phyloP scores from a whole-genome alignment of 768 basidiomycete species.

The Kondoa malvinella region DNA sequence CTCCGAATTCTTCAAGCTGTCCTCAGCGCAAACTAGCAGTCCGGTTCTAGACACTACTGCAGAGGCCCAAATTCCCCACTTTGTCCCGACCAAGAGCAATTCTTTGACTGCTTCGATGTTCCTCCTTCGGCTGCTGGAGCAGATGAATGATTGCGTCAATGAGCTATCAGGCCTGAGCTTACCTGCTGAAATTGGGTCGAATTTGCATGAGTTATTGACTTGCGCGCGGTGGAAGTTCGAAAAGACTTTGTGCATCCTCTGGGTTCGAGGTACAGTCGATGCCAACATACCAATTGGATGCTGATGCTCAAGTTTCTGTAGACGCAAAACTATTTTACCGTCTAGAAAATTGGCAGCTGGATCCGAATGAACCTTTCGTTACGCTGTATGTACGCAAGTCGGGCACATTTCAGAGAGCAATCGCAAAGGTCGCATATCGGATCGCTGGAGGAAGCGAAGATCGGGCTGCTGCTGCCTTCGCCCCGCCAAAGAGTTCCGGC shows the following conservation, averaged over 20 bases:
- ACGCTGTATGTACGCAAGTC: slow-evolving; percentile 63
- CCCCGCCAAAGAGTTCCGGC: slow-evolving; percentile 24
- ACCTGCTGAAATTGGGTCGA: slow-evolving; percentile 44
- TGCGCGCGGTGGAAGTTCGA: slow-evolving; percentile 74
- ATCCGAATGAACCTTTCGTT: slow-evolving; percentile 45
- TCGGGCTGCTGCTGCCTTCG: slow-evolving; percentile 37
- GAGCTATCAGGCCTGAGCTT: slow-evolving; percentile 70
- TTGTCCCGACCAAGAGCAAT: slow-evolving; percentile 44
- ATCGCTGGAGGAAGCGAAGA: slow-evolving; percentile 53
- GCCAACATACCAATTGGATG: not conserved
- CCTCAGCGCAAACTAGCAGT: slow-evolving; percentile 34
- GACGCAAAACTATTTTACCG: slow-evolving; percentile 68
- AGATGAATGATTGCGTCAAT: slow-evolving; percentile 68
- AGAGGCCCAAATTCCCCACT: slow-evolving; percentile 47
- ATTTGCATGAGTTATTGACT: slow-evolving; percentile 60
- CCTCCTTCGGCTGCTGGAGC: slow-evolving; percentile 58
- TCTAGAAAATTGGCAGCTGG: slow-evolving; percentile 70
- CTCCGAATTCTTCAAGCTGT: slow-evolving; percentile 69
- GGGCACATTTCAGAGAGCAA: slow-evolving; percentile 61
- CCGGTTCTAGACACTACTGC: slow-evolving; percentile 31
- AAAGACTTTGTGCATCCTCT: slow-evolving; percentile 56
- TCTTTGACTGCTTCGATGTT: slow-evolving; percentile 68
- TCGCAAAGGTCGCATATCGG: slow-evolving; percentile 58
- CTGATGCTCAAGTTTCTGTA: slow-evolving; percentile 31
- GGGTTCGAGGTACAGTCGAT: slow-evolving; percentile 54